Evolutionary conservation across 2,329 filamentous ascomycete species (phyloP), one percentile per base, ranked within the genome.

Genomic region (Colletotrichum spaethianum): DNA sequence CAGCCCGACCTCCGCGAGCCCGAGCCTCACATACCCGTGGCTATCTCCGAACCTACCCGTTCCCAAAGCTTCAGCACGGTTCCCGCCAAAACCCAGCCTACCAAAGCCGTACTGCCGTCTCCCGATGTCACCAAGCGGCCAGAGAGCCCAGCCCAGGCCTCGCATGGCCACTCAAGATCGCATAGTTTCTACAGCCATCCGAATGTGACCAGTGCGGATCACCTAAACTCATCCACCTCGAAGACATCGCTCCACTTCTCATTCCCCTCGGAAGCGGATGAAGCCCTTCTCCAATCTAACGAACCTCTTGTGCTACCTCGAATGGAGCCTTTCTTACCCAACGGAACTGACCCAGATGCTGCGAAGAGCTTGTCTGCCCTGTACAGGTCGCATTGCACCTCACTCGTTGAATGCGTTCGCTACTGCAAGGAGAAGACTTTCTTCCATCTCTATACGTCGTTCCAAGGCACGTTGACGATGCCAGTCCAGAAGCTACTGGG

Each of bases 341-440:
- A 85, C 2, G 93, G 93, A 67, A 97, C 95, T 8, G 96, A 99
- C 80, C 86, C 89, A 0, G 96, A 98, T 78, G 93, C 95, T 9
- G 95, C 95, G 33, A 93, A 93, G 77, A 95, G 95, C 4, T 86
- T 99, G 28, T 91, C 91, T 46, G 95, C 96, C 5, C 87, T 98
- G 31, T 99, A 99, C 80, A 91, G 95, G 61, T 96, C 96, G 3
- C 96, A 98, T 80, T 98, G 95, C 80, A 98, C 96, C 18, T 98
- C 95, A 0, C 88, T 99, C 6, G 93, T 99, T 40, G 96, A 99
- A 82, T 96, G 94, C 77, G 95, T 99, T 73, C 93, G 96, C 38
- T 98, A 94, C 81, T 98, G 96, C 87, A 97, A 96, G 79, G 94
- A 98, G 82, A 97, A 98, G 83, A 96, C 95, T 8, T 97, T 99